A percentile compares a stretch with the other conserved stretches of the same genome.
phyloP scores from a whole-genome alignment of 2,329 filamentous ascomycete genomes.

The Claviceps sorghi region DNA sequence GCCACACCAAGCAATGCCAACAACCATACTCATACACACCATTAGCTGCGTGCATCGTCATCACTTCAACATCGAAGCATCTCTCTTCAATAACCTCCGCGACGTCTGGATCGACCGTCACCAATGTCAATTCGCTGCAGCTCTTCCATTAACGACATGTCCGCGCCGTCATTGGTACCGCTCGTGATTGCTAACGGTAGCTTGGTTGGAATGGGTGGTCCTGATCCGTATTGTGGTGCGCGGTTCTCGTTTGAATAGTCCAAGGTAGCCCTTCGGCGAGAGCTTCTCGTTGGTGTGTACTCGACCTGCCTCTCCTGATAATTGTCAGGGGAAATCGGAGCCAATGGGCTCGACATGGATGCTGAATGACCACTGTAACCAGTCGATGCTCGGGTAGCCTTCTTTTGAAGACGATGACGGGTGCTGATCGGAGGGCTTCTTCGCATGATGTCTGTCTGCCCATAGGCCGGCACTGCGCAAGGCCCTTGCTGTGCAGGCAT shows the following conservation, averaged over 20 bases:
- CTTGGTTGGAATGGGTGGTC: slow-evolving; percentile 56
- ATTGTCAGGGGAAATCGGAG: slow-evolving; percentile 36
- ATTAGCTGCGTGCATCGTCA: background rate
- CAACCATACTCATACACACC: background rate
- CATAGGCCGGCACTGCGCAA: slow-evolving; percentile 14
- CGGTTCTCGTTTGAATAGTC: slow-evolving; percentile 41
- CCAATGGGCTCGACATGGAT: slow-evolving; percentile 33
- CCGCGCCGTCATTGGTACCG: slow-evolving; percentile 26
- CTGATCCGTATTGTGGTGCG: slow-evolving; percentile 23
- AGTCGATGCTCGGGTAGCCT: slow-evolving; percentile 31
- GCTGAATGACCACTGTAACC: slow-evolving; percentile 21
- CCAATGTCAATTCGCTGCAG: slow-evolving; percentile 54
- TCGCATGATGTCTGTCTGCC: slow-evolving; percentile 18
- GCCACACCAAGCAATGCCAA: background rate
- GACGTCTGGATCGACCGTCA: slow-evolving; percentile 40
- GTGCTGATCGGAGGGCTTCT: slow-evolving; percentile 24
- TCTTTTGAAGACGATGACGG: slow-evolving; percentile 53
- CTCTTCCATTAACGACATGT: slow-evolving; percentile 53
- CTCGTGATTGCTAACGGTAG: slow-evolving; percentile 41
- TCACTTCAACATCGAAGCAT: background rate
- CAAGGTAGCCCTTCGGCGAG: slow-evolving; percentile 34
- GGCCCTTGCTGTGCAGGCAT: slow-evolving; percentile 17
- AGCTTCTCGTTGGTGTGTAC: slow-evolving; percentile 19
- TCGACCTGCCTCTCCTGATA: slow-evolving; percentile 29
- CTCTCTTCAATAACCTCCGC: slow-evolving; percentile 25